Base-by-base conservation (phyloP, 331 rosid genomes). In the Acacia pycnantha region DNA sequence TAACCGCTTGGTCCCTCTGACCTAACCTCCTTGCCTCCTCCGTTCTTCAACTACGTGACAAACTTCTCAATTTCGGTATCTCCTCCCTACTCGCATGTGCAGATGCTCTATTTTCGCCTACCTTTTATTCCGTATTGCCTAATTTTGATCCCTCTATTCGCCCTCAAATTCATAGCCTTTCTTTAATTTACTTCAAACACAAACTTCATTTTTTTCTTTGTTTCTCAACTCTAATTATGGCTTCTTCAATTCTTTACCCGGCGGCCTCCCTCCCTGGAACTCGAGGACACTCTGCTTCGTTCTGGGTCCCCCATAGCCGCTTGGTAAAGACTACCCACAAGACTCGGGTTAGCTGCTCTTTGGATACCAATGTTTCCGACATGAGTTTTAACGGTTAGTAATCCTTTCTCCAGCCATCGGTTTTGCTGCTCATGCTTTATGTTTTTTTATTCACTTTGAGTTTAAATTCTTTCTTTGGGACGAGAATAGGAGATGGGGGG, bases 361-460 rank as follows among this genome's bases (percentile, higher is more conserved):
- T 96, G 81, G 99, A 96, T 12, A 24, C 89, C n/a, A 88, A 89
- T 87, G 94, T 96, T 82, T 94, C 99, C 58, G 97, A 93, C 77
- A 96, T 96, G 99, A 90, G 94, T 79, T 77, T 83, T 18, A 96
- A 94, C 27, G 99, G 98, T 96, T 85, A 76, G 78, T 74, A 16
- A 1, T 37, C 44, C 33, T 29, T 61, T 70, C 44, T 35, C n/a
- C 74, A 4, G 26, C 44, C 26, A 41, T 12, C 54, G 54, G 29
- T 61, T 76, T 43, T 13, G 6, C 61, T 10, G 66, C n/a, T 40
- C 46, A 24, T 41, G 62, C 24, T 62, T 26, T 54, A 14, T 50
- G 6, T 12, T 18, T 44, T 8, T 7, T 46, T 1, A 24, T 13
- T 44, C 56, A 26, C 18, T 22, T 70, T 70, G 74, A 21, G 54